Conservation (phyloP, 768 basidiomycete species). For the Omphalotus guepiniiformis region DNA sequence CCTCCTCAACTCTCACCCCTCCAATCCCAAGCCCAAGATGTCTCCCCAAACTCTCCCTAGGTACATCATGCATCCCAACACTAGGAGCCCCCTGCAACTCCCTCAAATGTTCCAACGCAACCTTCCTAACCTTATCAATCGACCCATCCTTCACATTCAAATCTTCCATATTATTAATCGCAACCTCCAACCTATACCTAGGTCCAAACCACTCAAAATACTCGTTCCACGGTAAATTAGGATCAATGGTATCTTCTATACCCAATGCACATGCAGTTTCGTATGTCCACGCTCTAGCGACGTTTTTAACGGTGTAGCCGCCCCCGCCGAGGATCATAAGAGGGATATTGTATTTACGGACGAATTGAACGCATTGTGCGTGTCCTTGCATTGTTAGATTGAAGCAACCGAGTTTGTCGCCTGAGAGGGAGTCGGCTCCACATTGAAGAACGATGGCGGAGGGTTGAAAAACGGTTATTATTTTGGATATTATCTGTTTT, state of each 20-base stretch:
- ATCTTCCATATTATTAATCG: conserved; percentile 92
- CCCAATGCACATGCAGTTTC: conserved; percentile 96
- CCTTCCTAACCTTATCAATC: conserved; percentile 3
- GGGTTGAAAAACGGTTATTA: conserved; percentile 86
- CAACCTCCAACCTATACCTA: conserved; percentile 87
- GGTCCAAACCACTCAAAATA: conserved; percentile 99
- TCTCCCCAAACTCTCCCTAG: conserved; percentile 58
- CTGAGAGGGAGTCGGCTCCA: conserved; percentile 92
- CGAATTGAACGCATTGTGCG: conserved; percentile 83
- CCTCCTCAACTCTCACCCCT: conserved; percentile 43
- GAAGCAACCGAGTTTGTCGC: conserved; percentile 94
- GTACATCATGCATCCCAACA: conserved; percentile 81
- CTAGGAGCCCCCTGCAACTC: conserved; percentile 71
- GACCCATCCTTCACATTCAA: conserved; percentile 43
- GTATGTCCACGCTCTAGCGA: conserved; percentile 92
- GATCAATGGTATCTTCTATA: conserved; percentile 71
- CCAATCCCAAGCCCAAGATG: conserved; percentile 57
- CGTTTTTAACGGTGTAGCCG: conserved; percentile 96
- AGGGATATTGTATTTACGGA: conserved; percentile 79
- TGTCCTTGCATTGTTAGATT: conserved; percentile 96
- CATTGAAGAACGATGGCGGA: conserved; percentile 90
- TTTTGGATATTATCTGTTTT: conserved; percentile 72
- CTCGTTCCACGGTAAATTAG: conserved; percentile 78
- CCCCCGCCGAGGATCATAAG: conserved; percentile 92
- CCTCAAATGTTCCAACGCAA: conserved; percentile 49